Percentiles rank a stretch among this genome's conserved stretches.
These are phyloP conservation scores for Ogataea pignaliae DNA, from an alignment of 805 yeast genomes.

Conservation along the genomic window DNA sequence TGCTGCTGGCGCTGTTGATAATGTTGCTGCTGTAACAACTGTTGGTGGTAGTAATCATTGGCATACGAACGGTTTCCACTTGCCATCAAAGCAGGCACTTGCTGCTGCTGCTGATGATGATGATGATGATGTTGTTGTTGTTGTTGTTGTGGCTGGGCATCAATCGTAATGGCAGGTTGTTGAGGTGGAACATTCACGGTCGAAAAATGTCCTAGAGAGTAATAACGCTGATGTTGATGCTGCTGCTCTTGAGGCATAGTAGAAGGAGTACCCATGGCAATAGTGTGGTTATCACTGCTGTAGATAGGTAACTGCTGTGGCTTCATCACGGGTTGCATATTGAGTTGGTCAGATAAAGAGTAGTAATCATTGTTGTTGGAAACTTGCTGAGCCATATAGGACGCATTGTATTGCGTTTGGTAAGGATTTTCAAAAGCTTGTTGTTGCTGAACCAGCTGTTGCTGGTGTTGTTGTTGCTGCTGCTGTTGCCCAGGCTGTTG, in stretches of 20 bases:
- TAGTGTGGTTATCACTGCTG: no score
- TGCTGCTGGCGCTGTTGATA: no score
- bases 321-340: conserved; percentile 7
- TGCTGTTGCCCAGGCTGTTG: conserved; percentile 4
- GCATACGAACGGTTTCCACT: background rate
- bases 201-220: conserved; percentile 11
- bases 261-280: background rate
- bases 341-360: conserved; percentile 14
- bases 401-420: conserved; percentile 19
- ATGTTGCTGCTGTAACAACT: conserved; percentile 1
- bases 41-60: conserved; percentile 3
- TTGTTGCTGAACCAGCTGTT: conserved; percentile 12
- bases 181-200: background rate
- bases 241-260: background rate
- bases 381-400: conserved; percentile 7
- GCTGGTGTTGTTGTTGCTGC: conserved; percentile 2
- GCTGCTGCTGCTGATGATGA: conserved; percentile 8
- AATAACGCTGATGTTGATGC: conserved; percentile 10
- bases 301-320: no score
- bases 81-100: conserved; percentile 5
- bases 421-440: conserved; percentile 23
- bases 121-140: background rate
- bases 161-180: background rate
- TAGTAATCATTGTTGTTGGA: conserved; percentile 11
- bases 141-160: background rate